phyloP scores from a whole-genome alignment of 1,284 basidiomycete genomes.

The Apiotrichum laibachii region DNA sequence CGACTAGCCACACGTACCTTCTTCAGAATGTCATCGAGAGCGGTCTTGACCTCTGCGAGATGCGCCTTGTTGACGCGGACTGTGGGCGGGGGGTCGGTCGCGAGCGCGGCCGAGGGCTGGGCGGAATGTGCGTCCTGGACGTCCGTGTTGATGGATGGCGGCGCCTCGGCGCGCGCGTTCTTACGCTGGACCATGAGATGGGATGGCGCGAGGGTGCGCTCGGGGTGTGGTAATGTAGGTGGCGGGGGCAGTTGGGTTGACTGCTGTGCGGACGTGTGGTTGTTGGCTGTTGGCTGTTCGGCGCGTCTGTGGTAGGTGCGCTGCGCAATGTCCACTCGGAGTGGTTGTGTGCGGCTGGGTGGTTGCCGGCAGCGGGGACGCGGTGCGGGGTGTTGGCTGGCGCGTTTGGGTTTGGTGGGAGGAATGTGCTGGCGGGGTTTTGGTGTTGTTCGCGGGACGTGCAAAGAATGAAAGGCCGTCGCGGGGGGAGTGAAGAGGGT shows the following conservation, averaged over 20 bases:
- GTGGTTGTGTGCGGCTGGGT: too few relatives aligned
- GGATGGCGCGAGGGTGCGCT: not conserved
- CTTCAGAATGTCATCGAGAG: conserved; percentile 85
- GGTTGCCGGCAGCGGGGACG: too few relatives aligned
- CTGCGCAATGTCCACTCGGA: too few relatives aligned
- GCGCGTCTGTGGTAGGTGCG: too few relatives aligned
- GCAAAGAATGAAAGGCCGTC: too few relatives aligned
- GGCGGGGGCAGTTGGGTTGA: too few relatives aligned
- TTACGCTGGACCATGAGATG: conserved; percentile 4
- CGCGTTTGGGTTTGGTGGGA: not conserved
- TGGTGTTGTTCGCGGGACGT: too few relatives aligned
- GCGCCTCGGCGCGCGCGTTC: conserved; percentile 2
- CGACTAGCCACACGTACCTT: conserved; percentile 60
- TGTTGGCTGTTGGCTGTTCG: too few relatives aligned
- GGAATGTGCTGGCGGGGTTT: not conserved
- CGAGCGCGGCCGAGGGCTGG: conserved; percentile 14
- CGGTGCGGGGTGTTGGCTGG: too few relatives aligned
- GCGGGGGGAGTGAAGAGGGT: not conserved
- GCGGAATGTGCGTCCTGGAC: not conserved
- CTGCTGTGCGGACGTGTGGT: too few relatives aligned
- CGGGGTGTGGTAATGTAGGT: too few relatives aligned
- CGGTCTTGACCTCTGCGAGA: conserved; percentile 76
- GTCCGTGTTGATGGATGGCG: not conserved
- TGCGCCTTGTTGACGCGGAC: conserved; percentile 82
- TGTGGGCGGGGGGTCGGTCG: conserved; percentile 41